phyloP scores from a whole-genome alignment of 768 basidiomycete genomes.

The Mrakia gelida region DNA sequence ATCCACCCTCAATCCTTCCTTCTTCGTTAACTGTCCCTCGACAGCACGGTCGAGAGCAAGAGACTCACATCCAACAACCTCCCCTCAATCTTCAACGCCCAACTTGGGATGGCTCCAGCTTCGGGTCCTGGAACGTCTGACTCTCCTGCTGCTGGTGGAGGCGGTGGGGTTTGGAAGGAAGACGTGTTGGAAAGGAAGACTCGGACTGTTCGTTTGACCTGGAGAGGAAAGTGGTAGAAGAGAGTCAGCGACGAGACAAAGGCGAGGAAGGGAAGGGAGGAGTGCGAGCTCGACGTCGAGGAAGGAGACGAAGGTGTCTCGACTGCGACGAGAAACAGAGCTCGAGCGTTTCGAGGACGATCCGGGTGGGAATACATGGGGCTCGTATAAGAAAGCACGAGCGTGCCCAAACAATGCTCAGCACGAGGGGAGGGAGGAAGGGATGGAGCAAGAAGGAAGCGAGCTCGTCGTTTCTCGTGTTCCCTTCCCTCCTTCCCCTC shows the following conservation, averaged over 20 bases:
- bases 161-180: conserved; percentile 45
- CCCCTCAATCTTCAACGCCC: conserved; percentile 82
- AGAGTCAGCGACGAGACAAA: background rate
- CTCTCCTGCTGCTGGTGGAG: background rate
- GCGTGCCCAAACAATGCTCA: no score
- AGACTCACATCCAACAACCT: conserved; percentile 57
- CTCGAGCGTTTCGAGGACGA: no score
- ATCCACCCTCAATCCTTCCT: background rate
- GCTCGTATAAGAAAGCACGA: background rate
- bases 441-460: no score
- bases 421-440: background rate
- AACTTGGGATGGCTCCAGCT: conserved; percentile 55
- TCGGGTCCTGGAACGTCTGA: background rate
- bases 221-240: background rate
- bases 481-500: background rate
- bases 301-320: background rate
- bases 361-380: no score
- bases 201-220: conserved; percentile 78
- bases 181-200: conserved; percentile 85
- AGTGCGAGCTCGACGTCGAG: background rate
- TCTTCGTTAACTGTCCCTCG: background rate
- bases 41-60: no score
- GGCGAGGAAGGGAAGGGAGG: background rate
- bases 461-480: background rate
- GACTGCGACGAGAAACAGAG: no score